Evolutionary conservation across 169 alveolate species (phyloP).

Genomic region (Babesia ovata): DNA sequence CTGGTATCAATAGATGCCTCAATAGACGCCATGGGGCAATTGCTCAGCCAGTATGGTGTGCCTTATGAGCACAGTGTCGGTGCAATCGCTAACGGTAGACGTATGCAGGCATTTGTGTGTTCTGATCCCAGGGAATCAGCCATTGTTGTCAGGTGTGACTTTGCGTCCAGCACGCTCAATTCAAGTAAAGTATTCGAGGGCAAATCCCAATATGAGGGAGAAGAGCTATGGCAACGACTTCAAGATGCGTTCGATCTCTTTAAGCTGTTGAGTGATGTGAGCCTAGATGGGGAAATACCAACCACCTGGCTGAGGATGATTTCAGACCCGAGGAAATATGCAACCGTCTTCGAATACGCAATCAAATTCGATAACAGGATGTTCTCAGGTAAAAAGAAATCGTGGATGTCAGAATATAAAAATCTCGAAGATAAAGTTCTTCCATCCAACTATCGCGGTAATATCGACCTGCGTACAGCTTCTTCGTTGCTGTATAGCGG

Average conservation of each 20-base stretch:
- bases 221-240: constrained; percentile 28
- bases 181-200: constrained; percentile 42
- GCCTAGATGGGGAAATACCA: constrained; percentile 33
- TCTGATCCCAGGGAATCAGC: constrained; percentile 61
- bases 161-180: constrained; percentile 40
- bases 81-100: constrained; percentile 44
- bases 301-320: constrained; percentile 58
- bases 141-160: constrained; percentile 64
- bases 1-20: constrained; percentile 47
- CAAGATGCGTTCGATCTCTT: constrained; percentile 67
- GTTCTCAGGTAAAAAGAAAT: constrained; percentile 42
- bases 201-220: constrained; percentile 46
- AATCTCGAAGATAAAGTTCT: constrained; percentile 16
- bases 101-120: constrained; percentile 63
- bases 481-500: constrained; percentile 6
- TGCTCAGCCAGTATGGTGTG: constrained; percentile 62
- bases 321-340: constrained; percentile 58
- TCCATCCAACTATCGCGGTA: constrained; percentile 2
- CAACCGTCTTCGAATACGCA: constrained; percentile 41
- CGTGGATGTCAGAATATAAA: constrained; percentile 47
- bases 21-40: constrained; percentile 62
- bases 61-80: constrained; percentile 60
- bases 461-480: constrained; percentile 17
- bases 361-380: constrained; percentile 53
- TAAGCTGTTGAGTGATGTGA: constrained; percentile 46